Evolutionary conservation across 2,329 filamentous ascomycete genomes (phyloP).

Genomic region (Penicillium sp.): DNA sequence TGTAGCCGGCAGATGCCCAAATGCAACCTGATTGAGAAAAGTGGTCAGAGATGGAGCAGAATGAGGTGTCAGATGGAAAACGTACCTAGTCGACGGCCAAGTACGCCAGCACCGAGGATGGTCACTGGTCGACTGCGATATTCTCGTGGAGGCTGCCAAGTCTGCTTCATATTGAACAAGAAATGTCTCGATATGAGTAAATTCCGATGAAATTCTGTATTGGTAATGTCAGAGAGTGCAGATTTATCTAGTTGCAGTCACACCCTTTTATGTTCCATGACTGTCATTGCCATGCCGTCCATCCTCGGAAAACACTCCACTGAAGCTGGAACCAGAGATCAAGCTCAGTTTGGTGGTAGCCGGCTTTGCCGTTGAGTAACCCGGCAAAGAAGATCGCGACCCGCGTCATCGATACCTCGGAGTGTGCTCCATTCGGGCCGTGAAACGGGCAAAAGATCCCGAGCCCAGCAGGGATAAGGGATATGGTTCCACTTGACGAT

Average conservation of each 20-base stretch:
- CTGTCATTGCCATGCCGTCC: not conserved
- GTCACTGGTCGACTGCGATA: slow-evolving; percentile 41
- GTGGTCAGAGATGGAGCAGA: not conserved
- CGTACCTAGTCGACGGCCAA: slow-evolving; percentile 44
- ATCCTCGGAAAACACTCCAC: not conserved
- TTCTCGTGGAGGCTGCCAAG: slow-evolving; percentile 27
- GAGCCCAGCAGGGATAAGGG: not conserved
- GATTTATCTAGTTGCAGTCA: not conserved
- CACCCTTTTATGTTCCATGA: slow-evolving; percentile 1
- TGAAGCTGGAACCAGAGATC: not conserved
- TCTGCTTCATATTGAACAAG: slow-evolving; percentile 27
- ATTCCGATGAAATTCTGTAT: not conserved
- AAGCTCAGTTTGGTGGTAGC: not conserved
- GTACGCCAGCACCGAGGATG: slow-evolving; percentile 45
- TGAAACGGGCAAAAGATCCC: not conserved
- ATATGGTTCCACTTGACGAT: not conserved
- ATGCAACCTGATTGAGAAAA: slow-evolving; percentile 24
- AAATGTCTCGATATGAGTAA: not conserved
- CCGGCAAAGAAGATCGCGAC: not conserved
- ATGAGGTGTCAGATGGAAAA: not conserved
- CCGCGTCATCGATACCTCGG: not conserved
- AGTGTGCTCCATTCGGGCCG: not conserved
- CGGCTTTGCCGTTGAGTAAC: not conserved
- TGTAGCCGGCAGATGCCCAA: slow-evolving; percentile 36
- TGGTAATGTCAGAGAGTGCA: not conserved